Percentiles rank a stretch among this genome's conserved stretches.
Evolutionary conservation across 176 grass and related monocot species (phyloP).

Genomic region (Musa troglodytarum): DNA sequence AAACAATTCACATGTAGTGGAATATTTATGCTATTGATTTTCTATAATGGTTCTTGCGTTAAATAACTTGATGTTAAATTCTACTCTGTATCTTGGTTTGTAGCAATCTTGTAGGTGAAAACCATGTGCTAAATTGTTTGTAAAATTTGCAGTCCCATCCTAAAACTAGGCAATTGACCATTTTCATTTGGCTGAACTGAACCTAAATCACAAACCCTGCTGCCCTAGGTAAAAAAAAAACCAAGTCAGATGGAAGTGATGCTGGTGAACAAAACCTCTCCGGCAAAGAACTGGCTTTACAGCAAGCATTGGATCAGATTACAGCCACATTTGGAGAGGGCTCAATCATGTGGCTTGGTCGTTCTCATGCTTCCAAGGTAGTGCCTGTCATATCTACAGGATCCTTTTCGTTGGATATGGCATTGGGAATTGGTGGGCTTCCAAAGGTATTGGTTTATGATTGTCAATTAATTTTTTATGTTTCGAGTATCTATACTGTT

Average conservation of each 20-base stretch:
- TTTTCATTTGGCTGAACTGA: slow-evolving; percentile 2
- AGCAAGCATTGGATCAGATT: slow-evolving; percentile 95
- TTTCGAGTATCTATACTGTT: background rate
- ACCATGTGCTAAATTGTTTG: background rate
- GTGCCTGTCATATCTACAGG: slow-evolving; percentile 86
- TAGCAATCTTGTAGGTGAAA: background rate
- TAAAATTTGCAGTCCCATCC: background rate
- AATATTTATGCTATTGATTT: background rate
- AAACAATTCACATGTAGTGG: background rate
- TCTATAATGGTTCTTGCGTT: background rate
- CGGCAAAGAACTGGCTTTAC: slow-evolving; percentile 79
- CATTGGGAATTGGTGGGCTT: slow-evolving; percentile 74
- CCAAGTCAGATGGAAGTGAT: slow-evolving; percentile 52
- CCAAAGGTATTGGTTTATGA: slow-evolving; percentile 61
- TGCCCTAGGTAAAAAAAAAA: slow-evolving; percentile 58
- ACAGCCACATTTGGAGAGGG: slow-evolving; percentile 79
- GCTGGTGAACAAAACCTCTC: slow-evolving; percentile 73
- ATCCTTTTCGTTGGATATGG: slow-evolving; percentile 82
- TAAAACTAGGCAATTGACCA: background rate
- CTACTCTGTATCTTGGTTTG: background rate
- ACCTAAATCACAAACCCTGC: slow-evolving; percentile 7
- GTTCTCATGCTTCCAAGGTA: slow-evolving; percentile 53
- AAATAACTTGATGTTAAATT: background rate
- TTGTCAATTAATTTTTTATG: background rate
- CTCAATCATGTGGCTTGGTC: slow-evolving; percentile 98